phyloP scores from a whole-genome alignment of 208 protist genomes.

The Phytomonas francai region DNA sequence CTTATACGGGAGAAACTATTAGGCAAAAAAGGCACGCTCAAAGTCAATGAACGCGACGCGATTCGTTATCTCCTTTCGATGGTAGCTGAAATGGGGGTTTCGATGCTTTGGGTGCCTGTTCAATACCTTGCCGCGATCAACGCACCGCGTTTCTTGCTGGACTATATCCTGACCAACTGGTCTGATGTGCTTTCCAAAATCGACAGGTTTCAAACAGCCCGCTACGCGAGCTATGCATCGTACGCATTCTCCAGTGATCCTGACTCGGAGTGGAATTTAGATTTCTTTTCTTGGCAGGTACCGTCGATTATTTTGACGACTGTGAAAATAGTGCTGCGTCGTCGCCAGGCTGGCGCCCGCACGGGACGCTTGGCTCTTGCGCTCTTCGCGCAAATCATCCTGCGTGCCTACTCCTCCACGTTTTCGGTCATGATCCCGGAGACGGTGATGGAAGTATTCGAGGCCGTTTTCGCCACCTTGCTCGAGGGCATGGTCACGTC shows the following conservation, averaged over 20 bases:
- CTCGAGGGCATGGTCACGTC: conserved; percentile 46
- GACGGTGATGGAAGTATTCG: conserved; percentile 30
- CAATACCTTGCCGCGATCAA: conserved; percentile 69
- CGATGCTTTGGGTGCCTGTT: conserved; percentile 45
- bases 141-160: conserved; percentile 71
- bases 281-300: conserved; percentile 81
- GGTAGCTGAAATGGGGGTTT: conserved; percentile 49
- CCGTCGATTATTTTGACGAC: conserved; percentile 58
- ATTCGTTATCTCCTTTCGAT: conserved; percentile 48
- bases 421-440: conserved; percentile 82
- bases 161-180: conserved; percentile 65
- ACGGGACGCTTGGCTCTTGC: conserved; percentile 54
- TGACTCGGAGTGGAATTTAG: conserved; percentile 59
- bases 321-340: conserved; percentile 52
- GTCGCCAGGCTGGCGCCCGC: conserved; percentile 31
- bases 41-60: conserved; percentile 19
- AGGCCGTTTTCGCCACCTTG: conserved; percentile 32
- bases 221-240: conserved; percentile 54
- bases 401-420: conserved; percentile 56
- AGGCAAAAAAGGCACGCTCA: conserved; percentile 20
- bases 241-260: conserved; percentile 51
- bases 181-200: conserved; percentile 50
- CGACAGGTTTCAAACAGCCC: conserved; percentile 53
- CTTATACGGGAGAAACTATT: conserved; percentile 40
- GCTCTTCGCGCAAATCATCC: conserved; percentile 45